Evolutionary conservation across 75 land plant genomes (phyloP), one percentile per base, ranked within the genome.

Genomic region (Picea sitchensis): DNA sequence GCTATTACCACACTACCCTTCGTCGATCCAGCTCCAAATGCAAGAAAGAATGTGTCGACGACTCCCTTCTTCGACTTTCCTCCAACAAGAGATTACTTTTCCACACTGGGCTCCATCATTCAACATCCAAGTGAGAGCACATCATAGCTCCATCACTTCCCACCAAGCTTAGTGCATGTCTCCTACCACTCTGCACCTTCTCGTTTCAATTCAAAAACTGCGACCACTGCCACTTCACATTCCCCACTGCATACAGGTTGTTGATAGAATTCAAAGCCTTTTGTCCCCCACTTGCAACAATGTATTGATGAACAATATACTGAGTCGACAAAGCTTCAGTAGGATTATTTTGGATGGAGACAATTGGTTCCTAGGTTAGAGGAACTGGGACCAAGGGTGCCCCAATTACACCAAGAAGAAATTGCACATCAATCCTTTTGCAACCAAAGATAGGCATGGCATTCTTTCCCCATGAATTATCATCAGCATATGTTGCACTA

Each of bases 361-460:
- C 1, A 59, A 76, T 18, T 20, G 74, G 9, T 32, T 79, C 12
- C 3, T 14, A 31, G 41, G 21, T 57, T 54, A 82, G 14, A 20
- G 87, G 81, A 14, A 78, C 68, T 23, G 90, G 90, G 18, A 78
- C 80, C 60, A 88, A 87, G 8, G 90, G 90, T 23, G 88, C 84
- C 3, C 90, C 87, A 51, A 83, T 61, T 32, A 88, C 90, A 34
- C 90, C 87, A 21, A 88, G 87, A 20, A 88, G 80, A 36, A 88
- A 82, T 61, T 80, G 82, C 3, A 88, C 65, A 79, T 85, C 85
- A 0, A 78, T 78, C 26, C 54, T 59, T 6, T 76, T 81, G 59
- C 73, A 58, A 8, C 80, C 58, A 41, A 74, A 41, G 12, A 59
- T 14, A 0, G 60, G 60, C 18, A 17, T 59, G 60, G 17, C 9